Conservation (phyloP, 2,329 filamentous ascomycete species). For the Sarocladium kiliense region DNA sequence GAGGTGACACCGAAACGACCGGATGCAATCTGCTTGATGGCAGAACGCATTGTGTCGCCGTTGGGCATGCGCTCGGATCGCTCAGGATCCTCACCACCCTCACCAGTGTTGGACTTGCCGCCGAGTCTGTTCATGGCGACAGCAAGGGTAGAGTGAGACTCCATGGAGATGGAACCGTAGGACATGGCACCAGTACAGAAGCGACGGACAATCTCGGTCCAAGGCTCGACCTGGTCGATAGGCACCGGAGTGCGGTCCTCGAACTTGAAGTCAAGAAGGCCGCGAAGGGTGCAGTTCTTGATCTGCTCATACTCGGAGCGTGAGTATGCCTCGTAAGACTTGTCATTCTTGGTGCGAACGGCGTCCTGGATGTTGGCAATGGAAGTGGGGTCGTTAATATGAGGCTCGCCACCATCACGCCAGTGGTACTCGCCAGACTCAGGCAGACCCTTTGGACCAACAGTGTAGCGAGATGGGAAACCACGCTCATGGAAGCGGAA, state of each 20-base stretch:
- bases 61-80: conserved; percentile 81
- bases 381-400: conserved; percentile 89
- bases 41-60: conserved; percentile 93
- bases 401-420: conserved; percentile 91
- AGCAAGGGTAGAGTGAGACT: conserved; percentile 91
- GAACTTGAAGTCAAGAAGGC: conserved; percentile 93
- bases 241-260: conserved; percentile 79
- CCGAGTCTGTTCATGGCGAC: conserved; percentile 96
- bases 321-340: conserved; percentile 96
- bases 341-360: conserved; percentile 94
- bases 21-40: conserved; percentile 96
- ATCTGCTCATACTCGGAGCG: conserved; percentile 91
- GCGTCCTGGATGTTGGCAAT: conserved; percentile 98
- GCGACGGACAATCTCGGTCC: conserved; percentile 94
- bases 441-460: conserved; percentile 71
- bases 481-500: conserved; percentile 94
- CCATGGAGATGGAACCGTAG: conserved; percentile 97
- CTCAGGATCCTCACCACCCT: conserved; percentile 94
- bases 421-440: conserved; percentile 98
- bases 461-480: conserved; percentile 74
- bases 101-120: conserved; percentile 95
- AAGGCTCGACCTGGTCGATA: conserved; percentile 95
- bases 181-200: conserved; percentile 99
- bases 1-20: conserved; percentile 95
- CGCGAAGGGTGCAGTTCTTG: conserved; percentile 91